phyloP scores from a whole-genome alignment of 768 basidiomycete genomes.

The Lyophyllum decastes region DNA sequence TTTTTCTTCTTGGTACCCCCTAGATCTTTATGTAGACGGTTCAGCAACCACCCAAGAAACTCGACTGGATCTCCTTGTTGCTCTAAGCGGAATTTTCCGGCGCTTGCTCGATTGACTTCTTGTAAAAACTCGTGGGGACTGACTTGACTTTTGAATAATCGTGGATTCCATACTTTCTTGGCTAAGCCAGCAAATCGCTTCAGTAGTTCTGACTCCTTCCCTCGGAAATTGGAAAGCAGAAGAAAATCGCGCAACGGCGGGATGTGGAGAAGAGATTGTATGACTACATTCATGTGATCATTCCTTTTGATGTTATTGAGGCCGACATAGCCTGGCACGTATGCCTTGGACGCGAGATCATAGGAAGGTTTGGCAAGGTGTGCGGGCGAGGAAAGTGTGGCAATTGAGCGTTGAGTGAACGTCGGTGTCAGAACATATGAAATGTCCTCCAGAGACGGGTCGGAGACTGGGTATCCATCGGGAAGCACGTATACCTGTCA shows the following conservation, averaged over 20 bases:
- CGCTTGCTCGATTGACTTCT: conserved; percentile 89
- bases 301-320: conserved; percentile 97
- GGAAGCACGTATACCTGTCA: conserved; percentile 92
- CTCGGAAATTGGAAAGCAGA: conserved; percentile 70
- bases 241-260: conserved; percentile 87
- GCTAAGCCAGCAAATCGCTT: conserved; percentile 85
- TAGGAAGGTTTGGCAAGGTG: conserved; percentile 77
- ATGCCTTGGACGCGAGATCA: conserved; percentile 79
- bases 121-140: conserved; percentile 99
- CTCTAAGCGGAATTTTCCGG: conserved; percentile 90
- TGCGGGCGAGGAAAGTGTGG: conserved; percentile 55
- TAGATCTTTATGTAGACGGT: conserved; percentile 88
- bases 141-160: conserved; percentile 96
- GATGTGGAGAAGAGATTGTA: conserved; percentile 91
- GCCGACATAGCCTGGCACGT: conserved; percentile 92
- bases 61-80: conserved; percentile 96
- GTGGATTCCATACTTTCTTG: conserved; percentile 95
- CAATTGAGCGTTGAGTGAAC: conserved; percentile 67
- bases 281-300: conserved; percentile 97
- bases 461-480: conserved; percentile 94
- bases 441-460: conserved; percentile 96
- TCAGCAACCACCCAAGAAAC: conserved; percentile 94
- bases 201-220: conserved; percentile 84
- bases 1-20: conserved; percentile 92
- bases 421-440: conserved; percentile 84